Evolutionary conservation across 2,329 filamentous ascomycete genomes (phyloP).

Genomic region (Stachybotrys echinatus): DNA sequence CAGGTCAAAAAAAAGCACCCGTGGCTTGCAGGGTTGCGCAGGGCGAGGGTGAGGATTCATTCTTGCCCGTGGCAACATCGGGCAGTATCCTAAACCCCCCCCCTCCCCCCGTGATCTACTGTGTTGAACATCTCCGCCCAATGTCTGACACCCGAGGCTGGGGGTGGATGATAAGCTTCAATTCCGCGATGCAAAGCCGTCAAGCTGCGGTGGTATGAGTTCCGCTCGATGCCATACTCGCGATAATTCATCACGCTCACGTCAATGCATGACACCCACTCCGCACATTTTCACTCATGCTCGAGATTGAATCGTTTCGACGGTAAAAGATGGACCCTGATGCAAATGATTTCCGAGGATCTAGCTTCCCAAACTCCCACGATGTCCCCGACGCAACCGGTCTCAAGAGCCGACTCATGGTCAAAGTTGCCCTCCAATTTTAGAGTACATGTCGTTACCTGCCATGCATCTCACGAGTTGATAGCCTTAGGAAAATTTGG

Average conservation of each 20-base stretch:
- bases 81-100: background rate
- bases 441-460: slow-evolving; percentile 44
- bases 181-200: background rate
- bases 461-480: slow-evolving; percentile 37
- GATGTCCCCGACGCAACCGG: slow-evolving; percentile 33
- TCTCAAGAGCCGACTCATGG: slow-evolving; percentile 34
- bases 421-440: slow-evolving; percentile 34
- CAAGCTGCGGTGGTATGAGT: background rate
- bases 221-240: background rate
- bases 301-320: slow-evolving; percentile 21
- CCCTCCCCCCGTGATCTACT: background rate
- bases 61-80: background rate
- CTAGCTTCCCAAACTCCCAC: slow-evolving; percentile 42
- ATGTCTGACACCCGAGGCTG: background rate
- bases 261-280: too few relatives aligned
- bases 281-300: too few relatives aligned
- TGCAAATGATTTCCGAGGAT: slow-evolving; percentile 45
- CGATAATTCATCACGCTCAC: background rate
- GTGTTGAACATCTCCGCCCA: background rate
- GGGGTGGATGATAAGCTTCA: background rate
- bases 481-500: slow-evolving; percentile 34
- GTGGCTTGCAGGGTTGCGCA: too few relatives aligned
- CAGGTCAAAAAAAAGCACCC: too few relatives aligned
- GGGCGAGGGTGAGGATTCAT: too few relatives aligned
- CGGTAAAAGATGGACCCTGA: slow-evolving; percentile 35